Evolutionary conservation across 164 flowering plant genomes (phyloP).

Genomic region (Nymphaea colorata): DNA sequence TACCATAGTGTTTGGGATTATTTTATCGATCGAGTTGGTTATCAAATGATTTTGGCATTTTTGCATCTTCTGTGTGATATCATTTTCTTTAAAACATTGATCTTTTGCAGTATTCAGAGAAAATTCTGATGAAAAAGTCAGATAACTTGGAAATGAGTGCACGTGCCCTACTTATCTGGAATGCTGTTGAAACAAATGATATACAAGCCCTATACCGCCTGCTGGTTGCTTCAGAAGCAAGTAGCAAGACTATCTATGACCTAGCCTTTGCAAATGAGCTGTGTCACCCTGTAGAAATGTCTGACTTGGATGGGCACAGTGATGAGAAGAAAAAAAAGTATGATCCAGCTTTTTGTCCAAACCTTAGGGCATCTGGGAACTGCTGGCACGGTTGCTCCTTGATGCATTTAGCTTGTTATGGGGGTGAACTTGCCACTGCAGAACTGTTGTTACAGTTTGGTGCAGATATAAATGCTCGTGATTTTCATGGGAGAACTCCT

Average conservation of each 20-base stretch:
- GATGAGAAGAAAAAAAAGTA: slow-evolving; percentile 12
- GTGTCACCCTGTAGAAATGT: slow-evolving; percentile 19
- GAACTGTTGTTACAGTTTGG: slow-evolving; percentile 85
- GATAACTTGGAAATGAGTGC: slow-evolving; percentile 8
- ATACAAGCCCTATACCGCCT: slow-evolving; percentile 57
- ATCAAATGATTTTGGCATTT: too few relatives aligned
- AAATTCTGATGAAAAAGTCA: slow-evolving; percentile 30
- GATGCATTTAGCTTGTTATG: slow-evolving; percentile 75
- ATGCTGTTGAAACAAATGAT: slow-evolving; percentile 58
- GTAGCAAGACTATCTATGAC: slow-evolving; percentile 48
- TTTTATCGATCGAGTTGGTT: too few relatives aligned
- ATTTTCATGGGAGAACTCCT: slow-evolving; percentile 86
- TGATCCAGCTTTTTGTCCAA: slow-evolving; percentile 44
- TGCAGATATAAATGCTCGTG: slow-evolving; percentile 61
- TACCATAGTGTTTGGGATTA: too few relatives aligned
- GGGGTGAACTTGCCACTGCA: slow-evolving; percentile 47
- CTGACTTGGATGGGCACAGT: slow-evolving; percentile 11
- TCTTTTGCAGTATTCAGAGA: slow-evolving; percentile 62
- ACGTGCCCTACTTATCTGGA: slow-evolving; percentile 46
- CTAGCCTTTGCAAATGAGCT: slow-evolving; percentile 23
- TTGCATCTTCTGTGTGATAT: too few relatives aligned
- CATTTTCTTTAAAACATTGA: too few relatives aligned
- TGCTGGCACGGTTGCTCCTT: slow-evolving; percentile 75
- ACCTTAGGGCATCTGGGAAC: slow-evolving; percentile 24
- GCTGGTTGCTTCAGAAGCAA: slow-evolving; percentile 38